phyloP scores from a whole-genome alignment of 2,329 filamentous ascomycete genomes.

The Didymellaceae sp. region DNA sequence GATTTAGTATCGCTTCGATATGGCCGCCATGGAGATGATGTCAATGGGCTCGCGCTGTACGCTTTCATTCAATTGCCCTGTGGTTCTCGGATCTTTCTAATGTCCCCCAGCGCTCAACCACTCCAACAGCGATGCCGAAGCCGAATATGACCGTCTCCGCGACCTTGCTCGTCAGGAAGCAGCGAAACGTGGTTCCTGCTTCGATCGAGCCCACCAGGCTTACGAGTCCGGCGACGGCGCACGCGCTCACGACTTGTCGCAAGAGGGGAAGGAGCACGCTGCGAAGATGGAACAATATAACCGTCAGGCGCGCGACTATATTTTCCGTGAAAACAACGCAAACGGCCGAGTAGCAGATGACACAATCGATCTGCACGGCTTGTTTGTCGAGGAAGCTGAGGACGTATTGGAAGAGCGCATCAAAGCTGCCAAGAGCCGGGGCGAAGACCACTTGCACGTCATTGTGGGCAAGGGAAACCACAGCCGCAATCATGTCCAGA shows the following conservation, averaged over 20 bases:
- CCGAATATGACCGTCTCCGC: constrained; percentile 90
- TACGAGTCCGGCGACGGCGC: constrained; percentile 85
- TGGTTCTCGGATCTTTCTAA: constrained; percentile 8
- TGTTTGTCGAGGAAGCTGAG: constrained; percentile 94
- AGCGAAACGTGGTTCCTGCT: constrained; percentile 77
- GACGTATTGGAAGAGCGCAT: constrained; percentile 88
- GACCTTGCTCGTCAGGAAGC: constrained; percentile 82
- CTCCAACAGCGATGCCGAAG: constrained; percentile 60
- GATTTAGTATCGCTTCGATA: constrained; percentile 23
- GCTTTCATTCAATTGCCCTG: constrained; percentile 10
- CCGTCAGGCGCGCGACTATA: constrained; percentile 87
- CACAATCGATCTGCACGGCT: constrained; percentile 92
- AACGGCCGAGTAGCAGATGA: constrained; percentile 75
- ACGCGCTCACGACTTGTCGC: constrained; percentile 79
- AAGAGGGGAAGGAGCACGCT: constrained; percentile 85
- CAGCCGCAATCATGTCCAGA: constrained; percentile 80
- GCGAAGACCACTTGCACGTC: constrained; percentile 85
- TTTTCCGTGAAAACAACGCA: constrained; percentile 95
- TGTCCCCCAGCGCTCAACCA: constrained; percentile 43
- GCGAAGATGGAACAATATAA: constrained; percentile 88
- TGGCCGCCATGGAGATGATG: constrained; percentile 44
- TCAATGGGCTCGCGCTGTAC: constrained; percentile 46
- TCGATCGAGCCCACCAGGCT: constrained; percentile 72
- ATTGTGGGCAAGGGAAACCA: constrained; percentile 98
- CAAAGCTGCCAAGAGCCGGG: constrained; percentile 72